A percentile compares a stretch with the other conserved stretches of the same genome.
These are phyloP conservation scores for Haplosporangium sp. DNA, from an alignment of 371 early-diverging fungal genomes.

Conservation along the genomic window DNA sequence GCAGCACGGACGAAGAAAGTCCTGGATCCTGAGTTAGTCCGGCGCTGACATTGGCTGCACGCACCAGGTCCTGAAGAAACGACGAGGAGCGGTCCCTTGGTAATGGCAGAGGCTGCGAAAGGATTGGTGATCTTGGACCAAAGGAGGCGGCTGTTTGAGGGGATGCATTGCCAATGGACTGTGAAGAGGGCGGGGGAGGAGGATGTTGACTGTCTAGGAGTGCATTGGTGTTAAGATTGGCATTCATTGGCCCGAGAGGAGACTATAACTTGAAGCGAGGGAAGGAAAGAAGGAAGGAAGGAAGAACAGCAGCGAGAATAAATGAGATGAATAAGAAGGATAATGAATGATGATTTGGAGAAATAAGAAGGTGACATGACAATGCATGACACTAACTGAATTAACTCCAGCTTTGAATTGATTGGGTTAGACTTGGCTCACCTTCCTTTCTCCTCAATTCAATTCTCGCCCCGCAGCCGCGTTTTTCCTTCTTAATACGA, in stretches of 20 bases:
- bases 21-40: no score
- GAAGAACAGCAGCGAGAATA: conserved; percentile 1
- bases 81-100: conserved; percentile 24
- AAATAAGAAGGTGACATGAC: background rate
- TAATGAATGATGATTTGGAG: background rate
- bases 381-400: background rate
- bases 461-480: no score
- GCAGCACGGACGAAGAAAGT: conserved; percentile 1
- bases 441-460: background rate
- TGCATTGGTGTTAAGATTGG: background rate
- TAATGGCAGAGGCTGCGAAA: conserved; percentile 5
- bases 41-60: conserved; percentile 20
- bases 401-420: no score
- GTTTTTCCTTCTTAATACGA: no score
- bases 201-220: conserved; percentile 1
- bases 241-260: background rate
- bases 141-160: background rate
- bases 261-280: background rate
- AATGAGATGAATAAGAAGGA: conserved; percentile 4
- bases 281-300: background rate
- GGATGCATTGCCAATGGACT: background rate
- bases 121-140: background rate
- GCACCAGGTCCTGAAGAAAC: conserved; percentile 17
- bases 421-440: no score
- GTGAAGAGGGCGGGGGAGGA: background rate